Base-by-base conservation (phyloP, 1,284 basidiomycete species). In the Vanrija sp. region DNA sequence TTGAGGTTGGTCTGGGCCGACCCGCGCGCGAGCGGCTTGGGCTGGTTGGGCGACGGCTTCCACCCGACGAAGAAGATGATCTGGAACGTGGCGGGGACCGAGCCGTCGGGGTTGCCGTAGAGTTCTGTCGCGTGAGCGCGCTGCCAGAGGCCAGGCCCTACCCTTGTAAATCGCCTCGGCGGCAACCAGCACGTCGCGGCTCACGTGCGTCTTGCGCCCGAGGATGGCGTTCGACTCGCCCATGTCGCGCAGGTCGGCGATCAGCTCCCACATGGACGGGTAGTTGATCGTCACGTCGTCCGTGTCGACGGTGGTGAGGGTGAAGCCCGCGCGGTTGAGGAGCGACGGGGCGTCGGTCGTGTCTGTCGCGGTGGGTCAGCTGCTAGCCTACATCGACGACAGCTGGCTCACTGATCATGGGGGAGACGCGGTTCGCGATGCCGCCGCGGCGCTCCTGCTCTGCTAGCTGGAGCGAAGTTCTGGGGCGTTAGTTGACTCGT, bases 11-110 rank as follows among this genome's bases (percentile, higher is more conserved):
- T 83, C 73, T 88, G 78, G 3, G 84, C 95, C 3, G 85, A 82
- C n/a, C 95, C 95, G 66, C 92, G 79, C 68, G 88, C 83, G 5
- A 95, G 78, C 0, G 93, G 85, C 72, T 91, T 87, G 6, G 87
- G 88, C 75, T 97, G 91, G 22, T 75, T 85, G 1, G 87, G 83
- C 3, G 85, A 82, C 18, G 94, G 92, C 70, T 94, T 97, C 95
- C 96, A 99, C n/a, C 96, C 95, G 73, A 98, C 97, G 91, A 98
- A 85, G 72, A 89, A 97, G 57, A 98, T 92, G 49, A 98, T 79
- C 69, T 95, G 89, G 77, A 97, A 99, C 4, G 96, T 98, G 14
- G 96, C 96, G 5, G 94, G 90, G 23, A 98, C 81, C 3, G 82
- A 82, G 3, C 88, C 90, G 68, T 93, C 87, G 61, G 86, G 83